Evolutionary conservation across 2,329 filamentous ascomycete species (phyloP).

Genomic region (Sporothrix brunneoviolacea): DNA sequence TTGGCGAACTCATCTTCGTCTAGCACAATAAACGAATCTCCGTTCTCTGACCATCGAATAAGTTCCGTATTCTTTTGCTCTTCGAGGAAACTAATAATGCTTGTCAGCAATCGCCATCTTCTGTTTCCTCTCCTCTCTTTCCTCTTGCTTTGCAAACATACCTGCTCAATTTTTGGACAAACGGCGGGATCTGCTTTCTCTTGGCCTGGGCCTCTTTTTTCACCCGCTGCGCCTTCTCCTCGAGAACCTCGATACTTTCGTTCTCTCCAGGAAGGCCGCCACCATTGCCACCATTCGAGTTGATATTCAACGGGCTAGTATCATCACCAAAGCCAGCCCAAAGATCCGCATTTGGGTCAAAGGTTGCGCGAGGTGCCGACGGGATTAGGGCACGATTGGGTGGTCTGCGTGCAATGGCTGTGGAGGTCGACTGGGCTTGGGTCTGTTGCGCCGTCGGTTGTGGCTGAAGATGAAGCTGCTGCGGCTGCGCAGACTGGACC

Average conservation of each 20-base stretch:
- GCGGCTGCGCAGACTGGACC: too few species aligned
- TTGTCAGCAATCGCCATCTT: constrained; percentile 17
- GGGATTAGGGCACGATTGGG: constrained; percentile 46
- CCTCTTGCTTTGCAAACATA: constrained; percentile 28
- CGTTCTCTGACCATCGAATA: constrained; percentile 94
- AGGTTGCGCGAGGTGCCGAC: constrained; percentile 31
- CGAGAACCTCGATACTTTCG: constrained; percentile 71
- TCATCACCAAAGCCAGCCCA: constrained; percentile 40
- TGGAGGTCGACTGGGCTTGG: constrained; percentile 30
- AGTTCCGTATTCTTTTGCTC: constrained; percentile 88
- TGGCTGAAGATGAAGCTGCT: constrained; percentile 24
- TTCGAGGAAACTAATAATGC: constrained; percentile 74
- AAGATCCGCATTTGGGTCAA: constrained; percentile 34
- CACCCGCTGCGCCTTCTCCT: constrained; percentile 70
- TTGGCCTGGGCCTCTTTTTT: constrained; percentile 86
- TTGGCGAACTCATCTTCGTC: constrained; percentile 99
- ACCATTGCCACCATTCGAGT: constrained; percentile 2
- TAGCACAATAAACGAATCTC: constrained; percentile 91
- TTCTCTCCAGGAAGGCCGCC: constrained; percentile 39
- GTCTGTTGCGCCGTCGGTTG: constrained; percentile 23
- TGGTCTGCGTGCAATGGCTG: constrained; percentile 45
- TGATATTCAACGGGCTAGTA: constrained; percentile 21
- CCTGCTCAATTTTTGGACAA: constrained; percentile 98
- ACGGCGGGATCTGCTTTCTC: constrained; percentile 91
- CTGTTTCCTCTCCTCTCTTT: neutral